phyloP scores from a whole-genome alignment of 495 filamentous ascomycete species.

The Hypoxylon cercidicola region DNA sequence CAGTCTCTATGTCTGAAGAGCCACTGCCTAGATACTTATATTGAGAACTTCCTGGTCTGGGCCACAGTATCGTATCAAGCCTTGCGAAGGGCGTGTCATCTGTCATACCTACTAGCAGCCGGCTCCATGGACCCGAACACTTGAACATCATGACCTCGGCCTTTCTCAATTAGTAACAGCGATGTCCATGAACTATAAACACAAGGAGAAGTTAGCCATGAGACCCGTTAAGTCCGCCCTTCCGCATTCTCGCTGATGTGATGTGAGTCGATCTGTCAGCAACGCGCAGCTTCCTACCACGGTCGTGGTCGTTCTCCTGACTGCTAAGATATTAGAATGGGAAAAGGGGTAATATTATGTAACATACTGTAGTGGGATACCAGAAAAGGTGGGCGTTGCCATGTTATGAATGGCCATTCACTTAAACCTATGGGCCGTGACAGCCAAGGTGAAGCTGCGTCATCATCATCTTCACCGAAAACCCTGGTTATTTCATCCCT shows the following conservation, averaged over 20 bases:
- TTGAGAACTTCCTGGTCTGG: not conserved
- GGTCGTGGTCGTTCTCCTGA: too few relatives aligned
- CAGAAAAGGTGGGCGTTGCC: too few relatives aligned
- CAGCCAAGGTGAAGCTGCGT: constrained; percentile 18
- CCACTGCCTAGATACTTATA: not conserved
- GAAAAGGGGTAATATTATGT: too few relatives aligned
- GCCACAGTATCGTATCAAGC: not conserved
- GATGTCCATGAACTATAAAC: not conserved
- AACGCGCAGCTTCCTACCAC: too few relatives aligned
- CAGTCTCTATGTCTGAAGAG: not conserved
- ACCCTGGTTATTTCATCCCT: not conserved
- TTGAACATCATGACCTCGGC: too few relatives aligned
- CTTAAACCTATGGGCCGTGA: not conserved
- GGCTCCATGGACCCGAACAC: too few relatives aligned
- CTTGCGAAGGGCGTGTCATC: not conserved
- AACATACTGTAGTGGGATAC: too few relatives aligned
- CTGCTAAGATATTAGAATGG: too few relatives aligned
- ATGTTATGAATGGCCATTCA: not conserved
- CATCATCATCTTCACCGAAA: constrained; percentile 11
- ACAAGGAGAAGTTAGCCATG: not conserved
- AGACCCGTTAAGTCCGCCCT: not conserved
- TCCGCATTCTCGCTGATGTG: not conserved
- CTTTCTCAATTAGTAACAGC: not conserved
- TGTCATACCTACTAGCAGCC: not conserved
- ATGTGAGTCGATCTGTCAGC: not conserved